Conservation (phyloP, 805 yeast genomes). For the Phaffomyces thermotolerans region DNA sequence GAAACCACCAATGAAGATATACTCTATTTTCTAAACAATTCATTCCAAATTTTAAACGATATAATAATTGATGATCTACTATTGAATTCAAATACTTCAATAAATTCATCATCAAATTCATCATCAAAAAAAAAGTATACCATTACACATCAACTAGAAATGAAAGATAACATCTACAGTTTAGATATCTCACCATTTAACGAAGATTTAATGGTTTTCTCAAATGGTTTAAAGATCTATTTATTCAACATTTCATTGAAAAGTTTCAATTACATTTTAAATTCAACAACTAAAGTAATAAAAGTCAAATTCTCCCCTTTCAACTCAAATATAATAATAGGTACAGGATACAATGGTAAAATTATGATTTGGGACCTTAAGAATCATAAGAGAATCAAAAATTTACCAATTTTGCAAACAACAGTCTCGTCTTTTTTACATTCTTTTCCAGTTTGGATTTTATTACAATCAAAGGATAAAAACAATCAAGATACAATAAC, state of each 20-base stretch:
- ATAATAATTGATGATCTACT: too few species aligned
- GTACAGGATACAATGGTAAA: slow-evolving; percentile 44
- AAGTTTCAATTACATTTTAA: slow-evolving; percentile 31
- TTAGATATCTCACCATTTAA: slow-evolving; percentile 15
- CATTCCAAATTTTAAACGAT: too few species aligned
- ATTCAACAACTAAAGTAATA: slow-evolving; percentile 33
- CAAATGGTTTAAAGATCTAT: slow-evolving; percentile 10
- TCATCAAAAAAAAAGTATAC: slow-evolving; percentile 2
- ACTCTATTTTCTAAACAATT: too few species aligned
- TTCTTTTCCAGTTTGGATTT: slow-evolving; percentile 19
- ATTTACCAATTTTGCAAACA: slow-evolving; percentile 14
- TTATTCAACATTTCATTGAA: slow-evolving; percentile 19
- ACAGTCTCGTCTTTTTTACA: slow-evolving; percentile 13
- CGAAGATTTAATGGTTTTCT: slow-evolving; percentile 16
- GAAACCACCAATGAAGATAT: too few species aligned
- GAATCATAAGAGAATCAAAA: slow-evolving; percentile 6
- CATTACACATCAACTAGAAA: background rate
- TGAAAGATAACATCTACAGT: slow-evolving; percentile 6
- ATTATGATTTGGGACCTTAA: slow-evolving; percentile 41
- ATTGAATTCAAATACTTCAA: too few species aligned
- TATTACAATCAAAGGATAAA: slow-evolving; percentile 12
- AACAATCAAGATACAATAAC: slow-evolving; percentile 15
- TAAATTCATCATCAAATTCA: too few species aligned
- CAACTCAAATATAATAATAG: slow-evolving; percentile 35
- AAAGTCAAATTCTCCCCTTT: slow-evolving; percentile 33